Conservation (phyloP, 139 green algal genomes). For the Picochlorum sp. region DNA sequence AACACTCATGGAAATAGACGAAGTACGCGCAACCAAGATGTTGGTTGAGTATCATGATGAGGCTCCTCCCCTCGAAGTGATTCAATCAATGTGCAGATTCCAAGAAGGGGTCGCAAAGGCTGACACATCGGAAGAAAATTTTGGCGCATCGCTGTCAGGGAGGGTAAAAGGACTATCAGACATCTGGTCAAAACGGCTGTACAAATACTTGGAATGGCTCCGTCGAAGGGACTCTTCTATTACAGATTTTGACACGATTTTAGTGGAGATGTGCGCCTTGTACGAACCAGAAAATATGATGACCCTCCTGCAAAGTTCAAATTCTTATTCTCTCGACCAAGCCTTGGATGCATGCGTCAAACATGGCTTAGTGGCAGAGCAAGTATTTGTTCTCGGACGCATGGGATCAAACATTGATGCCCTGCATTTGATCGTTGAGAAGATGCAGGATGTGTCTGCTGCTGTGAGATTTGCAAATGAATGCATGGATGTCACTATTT, state of each 20-base stretch:
- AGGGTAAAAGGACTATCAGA: neutral
- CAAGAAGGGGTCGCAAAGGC: neutral
- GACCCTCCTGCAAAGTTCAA: conserved; percentile 62
- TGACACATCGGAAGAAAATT: conserved; percentile 2
- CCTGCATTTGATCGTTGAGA: conserved; percentile 81
- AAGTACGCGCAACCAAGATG: conserved; percentile 36
- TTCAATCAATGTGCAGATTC: conserved; percentile 44
- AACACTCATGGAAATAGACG: conserved; percentile 58
- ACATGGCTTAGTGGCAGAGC: conserved; percentile 55
- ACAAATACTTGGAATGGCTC: conserved; percentile 64
- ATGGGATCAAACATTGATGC: conserved; percentile 74
- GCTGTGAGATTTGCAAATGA: conserved; percentile 83
- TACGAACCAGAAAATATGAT: conserved; percentile 65
- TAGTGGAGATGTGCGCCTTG: conserved; percentile 81
- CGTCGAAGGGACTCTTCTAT: conserved; percentile 43
- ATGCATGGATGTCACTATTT: conserved; percentile 84
- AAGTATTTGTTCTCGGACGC: conserved; percentile 78
- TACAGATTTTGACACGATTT: conserved; percentile 57
- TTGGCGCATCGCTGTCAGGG: neutral
- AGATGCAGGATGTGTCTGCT: conserved; percentile 70
- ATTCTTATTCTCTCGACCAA: conserved; percentile 72
- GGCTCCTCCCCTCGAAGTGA: conserved; percentile 33
- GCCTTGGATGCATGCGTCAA: conserved; percentile 65
- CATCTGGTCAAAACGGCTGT: conserved; percentile 48
- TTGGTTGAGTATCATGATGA: conserved; percentile 49